phyloP scores from a whole-genome alignment of 345 rosid species.

The Eucalyptus sideroxylon region DNA sequence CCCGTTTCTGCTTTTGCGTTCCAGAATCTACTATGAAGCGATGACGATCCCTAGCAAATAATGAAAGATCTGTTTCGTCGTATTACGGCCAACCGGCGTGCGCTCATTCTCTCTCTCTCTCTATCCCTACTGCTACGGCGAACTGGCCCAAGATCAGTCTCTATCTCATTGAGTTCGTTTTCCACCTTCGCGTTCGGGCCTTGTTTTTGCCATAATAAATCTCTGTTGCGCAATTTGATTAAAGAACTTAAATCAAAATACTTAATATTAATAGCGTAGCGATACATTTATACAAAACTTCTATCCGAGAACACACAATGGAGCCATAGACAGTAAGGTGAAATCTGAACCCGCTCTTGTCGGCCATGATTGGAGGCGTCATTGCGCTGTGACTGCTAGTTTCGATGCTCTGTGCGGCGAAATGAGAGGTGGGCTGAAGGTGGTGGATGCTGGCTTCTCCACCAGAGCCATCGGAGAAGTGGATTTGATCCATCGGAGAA shows the following conservation, averaged over 20 bases:
- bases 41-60: not conserved
- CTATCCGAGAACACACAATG: no score
- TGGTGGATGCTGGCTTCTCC: slow-evolving; percentile 36
- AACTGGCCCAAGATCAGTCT: not conserved
- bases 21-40: no score
- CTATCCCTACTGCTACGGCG: not conserved
- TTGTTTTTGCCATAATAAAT: not conserved
- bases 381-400: not conserved
- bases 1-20: no score
- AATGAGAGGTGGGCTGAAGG: slow-evolving; percentile 16
- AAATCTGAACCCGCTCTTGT: no score
- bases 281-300: no score
- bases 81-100: not conserved
- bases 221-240: not conserved
- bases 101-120: not conserved
- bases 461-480: no score
- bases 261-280: no score
- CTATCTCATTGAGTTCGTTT: not conserved
- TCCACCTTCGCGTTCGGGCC: not conserved
- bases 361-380: not conserved
- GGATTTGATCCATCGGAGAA: slow-evolving; percentile 88
- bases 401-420: no score
- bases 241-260: no score
- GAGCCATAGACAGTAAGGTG: no score
- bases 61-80: not conserved